Evolutionary conservation across 2,329 filamentous ascomycete species (phyloP).

Genomic region (Daldinia eschscholtzii): DNA sequence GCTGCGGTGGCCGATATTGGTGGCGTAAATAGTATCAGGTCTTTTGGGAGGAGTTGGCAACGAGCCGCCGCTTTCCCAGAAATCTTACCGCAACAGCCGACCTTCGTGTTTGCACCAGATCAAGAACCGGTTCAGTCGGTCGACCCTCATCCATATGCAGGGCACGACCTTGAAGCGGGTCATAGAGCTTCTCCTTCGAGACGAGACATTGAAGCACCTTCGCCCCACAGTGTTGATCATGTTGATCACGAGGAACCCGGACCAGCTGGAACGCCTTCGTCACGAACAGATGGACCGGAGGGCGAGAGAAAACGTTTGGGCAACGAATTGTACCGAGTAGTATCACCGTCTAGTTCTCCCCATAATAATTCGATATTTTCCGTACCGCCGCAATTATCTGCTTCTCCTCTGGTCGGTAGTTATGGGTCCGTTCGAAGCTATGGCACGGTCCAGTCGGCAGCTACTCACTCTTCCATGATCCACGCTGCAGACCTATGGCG

Average conservation of each 20-base stretch:
- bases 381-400: slow-evolving; percentile 71
- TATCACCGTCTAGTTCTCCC: slow-evolving; percentile 51
- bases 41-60: slow-evolving; percentile 93
- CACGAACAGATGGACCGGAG: slow-evolving; percentile 37
- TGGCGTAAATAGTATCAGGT: slow-evolving; percentile 93
- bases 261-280: slow-evolving; percentile 33
- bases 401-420: slow-evolving; percentile 78
- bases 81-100: slow-evolving; percentile 82
- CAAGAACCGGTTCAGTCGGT: slow-evolving; percentile 59
- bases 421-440: slow-evolving; percentile 71
- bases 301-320: slow-evolving; percentile 63
- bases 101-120: slow-evolving; percentile 76
- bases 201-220: slow-evolving; percentile 61
- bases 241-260: slow-evolving; percentile 49
- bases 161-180: slow-evolving; percentile 57
- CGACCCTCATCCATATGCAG: slow-evolving; percentile 57
- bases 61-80: slow-evolving; percentile 90
- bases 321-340: slow-evolving; percentile 55
- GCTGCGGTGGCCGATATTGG: slow-evolving; percentile 77
- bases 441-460: slow-evolving; percentile 63
- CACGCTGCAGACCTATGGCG: slow-evolving; percentile 66
- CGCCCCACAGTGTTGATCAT: slow-evolving; percentile 47
- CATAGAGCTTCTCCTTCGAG: slow-evolving; percentile 62
- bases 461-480: slow-evolving; percentile 61
- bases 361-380: slow-evolving; percentile 67